Base-by-base conservation (phyloP, 78 protist species). In the Tieghemostelium lacteum region DNA sequence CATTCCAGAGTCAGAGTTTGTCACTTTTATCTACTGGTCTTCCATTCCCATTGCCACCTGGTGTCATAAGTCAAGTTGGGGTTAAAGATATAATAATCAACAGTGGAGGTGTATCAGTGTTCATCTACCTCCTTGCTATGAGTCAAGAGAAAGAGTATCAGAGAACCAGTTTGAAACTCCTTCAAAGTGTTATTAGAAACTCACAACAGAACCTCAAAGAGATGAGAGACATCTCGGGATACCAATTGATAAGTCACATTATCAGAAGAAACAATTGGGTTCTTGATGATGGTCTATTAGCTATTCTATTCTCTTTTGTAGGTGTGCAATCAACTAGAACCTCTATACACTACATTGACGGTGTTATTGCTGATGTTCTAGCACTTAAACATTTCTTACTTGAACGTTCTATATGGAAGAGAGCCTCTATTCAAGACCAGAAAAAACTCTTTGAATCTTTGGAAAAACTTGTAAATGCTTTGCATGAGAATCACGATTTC, bases 351-450 rank as follows among this genome's bases (percentile, higher is more conserved):
- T 88, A 28, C 24, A 62, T 45, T 24, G 78, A 73, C 19, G 94
- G 94, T 42, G 86, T 89, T 0, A 74, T 89, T 5, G 71, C 67
- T 10, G 74, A 89, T 74, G 86, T 74, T 1, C 20, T 73, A 12
- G 87, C 94, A 1, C 42, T 89, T 2, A 74, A 75, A 64, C 88
- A 89, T 62, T 73, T 89, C 50, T 29, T 89, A 4, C 39, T 89
- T 29, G 94, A 89, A 31, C 34, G 94, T 55, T 58, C 64, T 8
- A 73, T 89, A 22, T 89, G 94, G 94, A 36, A 75, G n/a, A 78
- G 77, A 31, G 94, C 94, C 8, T 60, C 70, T 19, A 24, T 71
- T 12, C 10, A 22, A 2, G 86, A 72, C 24, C 94, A 89, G 71
- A 73, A 75, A 31, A 74, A 73, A 26, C 33, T 86, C 0, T 86